Percentiles rank a stretch among this genome's conserved stretches.
Evolutionary conservation across 305 asterid species (phyloP).

Genomic region (Salvia sclarea): DNA sequence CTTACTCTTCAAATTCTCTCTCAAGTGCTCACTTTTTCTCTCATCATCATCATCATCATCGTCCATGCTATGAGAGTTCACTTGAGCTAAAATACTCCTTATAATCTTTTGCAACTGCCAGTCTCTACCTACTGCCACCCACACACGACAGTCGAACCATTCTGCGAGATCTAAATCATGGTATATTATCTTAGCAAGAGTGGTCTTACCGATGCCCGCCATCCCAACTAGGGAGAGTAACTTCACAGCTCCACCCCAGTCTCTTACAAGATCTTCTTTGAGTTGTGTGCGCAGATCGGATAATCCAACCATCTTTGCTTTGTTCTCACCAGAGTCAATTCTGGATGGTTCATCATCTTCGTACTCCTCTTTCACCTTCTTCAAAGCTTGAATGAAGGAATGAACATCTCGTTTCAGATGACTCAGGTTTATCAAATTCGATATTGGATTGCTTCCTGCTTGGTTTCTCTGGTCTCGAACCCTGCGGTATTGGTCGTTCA

Average conservation of each 20-base stretch:
- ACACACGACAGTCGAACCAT: constrained; percentile 20
- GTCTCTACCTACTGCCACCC: constrained; percentile 20
- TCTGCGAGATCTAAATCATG: constrained; percentile 15
- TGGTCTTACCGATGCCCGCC: constrained; percentile 1
- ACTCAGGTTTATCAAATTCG: background rate
- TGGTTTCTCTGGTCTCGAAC: background rate
- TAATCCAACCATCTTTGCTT: constrained; percentile 24
- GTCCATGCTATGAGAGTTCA: background rate
- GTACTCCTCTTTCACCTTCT: background rate
- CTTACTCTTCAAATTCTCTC: constrained; percentile 8
- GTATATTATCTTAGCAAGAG: background rate
- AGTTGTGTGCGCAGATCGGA: background rate
- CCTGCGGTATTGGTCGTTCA: background rate
- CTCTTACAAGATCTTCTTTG: background rate
- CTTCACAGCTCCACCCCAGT: background rate
- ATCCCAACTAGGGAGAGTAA: background rate
- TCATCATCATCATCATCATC: constrained; percentile 8
- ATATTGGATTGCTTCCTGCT: background rate
- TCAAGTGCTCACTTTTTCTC: background rate
- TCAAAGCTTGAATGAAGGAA: background rate
- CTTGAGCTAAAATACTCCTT: background rate
- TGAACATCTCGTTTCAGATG: background rate
- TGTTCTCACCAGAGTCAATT: background rate
- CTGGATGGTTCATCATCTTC: background rate
- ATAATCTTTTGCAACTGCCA: background rate